Conservation (phyloP, 2,329 filamentous ascomycete genomes). For the Ophiosphaerella herpotricha region DNA sequence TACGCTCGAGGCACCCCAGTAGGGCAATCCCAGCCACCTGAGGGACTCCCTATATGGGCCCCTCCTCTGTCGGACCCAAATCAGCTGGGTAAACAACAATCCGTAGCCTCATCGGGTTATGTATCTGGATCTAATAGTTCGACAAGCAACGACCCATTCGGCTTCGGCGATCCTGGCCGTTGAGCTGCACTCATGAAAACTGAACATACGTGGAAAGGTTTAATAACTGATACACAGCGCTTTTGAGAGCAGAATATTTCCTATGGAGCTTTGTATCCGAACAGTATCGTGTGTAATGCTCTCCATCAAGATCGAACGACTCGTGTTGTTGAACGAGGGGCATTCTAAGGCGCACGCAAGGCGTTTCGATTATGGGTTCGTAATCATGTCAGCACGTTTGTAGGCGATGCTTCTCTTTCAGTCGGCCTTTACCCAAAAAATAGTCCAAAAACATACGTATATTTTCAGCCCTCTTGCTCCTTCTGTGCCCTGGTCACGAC, state of each 20-base stretch:
- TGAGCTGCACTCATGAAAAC: conserved; percentile 9
- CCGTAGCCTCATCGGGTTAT: conserved; percentile 42
- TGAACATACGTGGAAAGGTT: neutral
- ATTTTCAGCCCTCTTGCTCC: too few relatives aligned
- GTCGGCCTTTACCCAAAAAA: neutral
- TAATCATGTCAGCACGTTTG: too few relatives aligned
- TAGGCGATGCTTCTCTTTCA: too few relatives aligned
- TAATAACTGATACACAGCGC: neutral
- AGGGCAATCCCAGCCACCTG: conserved; percentile 66
- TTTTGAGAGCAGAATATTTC: too few relatives aligned
- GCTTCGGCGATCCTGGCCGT: conserved; percentile 43
- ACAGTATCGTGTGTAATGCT: too few relatives aligned
- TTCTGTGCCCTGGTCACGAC: too few relatives aligned
- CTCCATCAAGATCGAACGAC: too few relatives aligned
- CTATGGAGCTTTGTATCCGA: too few relatives aligned
- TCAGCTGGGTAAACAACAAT: conserved; percentile 24
- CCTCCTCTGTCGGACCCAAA: conserved; percentile 29
- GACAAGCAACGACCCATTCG: conserved; percentile 39
- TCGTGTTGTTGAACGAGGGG: too few relatives aligned
- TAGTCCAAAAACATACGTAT: neutral
- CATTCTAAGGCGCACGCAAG: too few relatives aligned
- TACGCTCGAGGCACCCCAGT: conserved; percentile 66
- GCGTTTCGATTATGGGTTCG: too few relatives aligned
- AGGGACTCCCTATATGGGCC: conserved; percentile 65
- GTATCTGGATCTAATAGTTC: conserved; percentile 38